Evolutionary conservation across 176 grass and related monocot genomes (phyloP), one percentile per base, ranked within the genome.

Genomic region (Lolium multiflorum): DNA sequence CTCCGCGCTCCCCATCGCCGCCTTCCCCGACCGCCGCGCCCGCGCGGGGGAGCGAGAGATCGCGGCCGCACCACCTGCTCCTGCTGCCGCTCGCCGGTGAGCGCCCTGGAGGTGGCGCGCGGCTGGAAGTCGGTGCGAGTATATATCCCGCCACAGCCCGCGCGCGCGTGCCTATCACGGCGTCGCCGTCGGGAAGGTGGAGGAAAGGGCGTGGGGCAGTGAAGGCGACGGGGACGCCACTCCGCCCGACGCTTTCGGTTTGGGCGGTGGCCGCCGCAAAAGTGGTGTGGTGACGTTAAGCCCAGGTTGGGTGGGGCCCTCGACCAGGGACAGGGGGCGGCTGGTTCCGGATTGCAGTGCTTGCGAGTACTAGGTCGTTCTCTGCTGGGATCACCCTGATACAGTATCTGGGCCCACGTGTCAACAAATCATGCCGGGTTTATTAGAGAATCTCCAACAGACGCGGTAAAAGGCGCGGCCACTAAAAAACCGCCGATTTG

Each of bases 1-100:
- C 87, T 85, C 84, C 43, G 61, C 83, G 72, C 79, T 77, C 11
- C 88, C 91, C 87, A 87, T 91, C 55, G 39, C 81, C 52, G 46
- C 81, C 54, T 15, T 15, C 43, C 5, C 51, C 56, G 44, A 37
- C 39, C 16, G 67, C 38, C 38, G 41, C 74, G 54, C 54, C 38
- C 38, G 41, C 74, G 54, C 54, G 55, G 41, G 71, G 9, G 5
- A 17, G 52, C 6, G 60, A 70, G 71, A 56, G 72, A 68, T 69
- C 24, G 72, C 41, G 7, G 71, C 21, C 10, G 1, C 37, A 50
- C 18, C 18, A 28, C 49, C 31, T 17, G 22, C 66, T 38, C 52
- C 18, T 22, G 54, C 54, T 59, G 38, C 20, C 12, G 79, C 20
- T 58, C 56, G 56, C 56, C 3, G 56, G 56, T 58, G 18, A 35